Base-by-base conservation (phyloP, 257 asterid genomes). In the Paulownia fortunei region DNA sequence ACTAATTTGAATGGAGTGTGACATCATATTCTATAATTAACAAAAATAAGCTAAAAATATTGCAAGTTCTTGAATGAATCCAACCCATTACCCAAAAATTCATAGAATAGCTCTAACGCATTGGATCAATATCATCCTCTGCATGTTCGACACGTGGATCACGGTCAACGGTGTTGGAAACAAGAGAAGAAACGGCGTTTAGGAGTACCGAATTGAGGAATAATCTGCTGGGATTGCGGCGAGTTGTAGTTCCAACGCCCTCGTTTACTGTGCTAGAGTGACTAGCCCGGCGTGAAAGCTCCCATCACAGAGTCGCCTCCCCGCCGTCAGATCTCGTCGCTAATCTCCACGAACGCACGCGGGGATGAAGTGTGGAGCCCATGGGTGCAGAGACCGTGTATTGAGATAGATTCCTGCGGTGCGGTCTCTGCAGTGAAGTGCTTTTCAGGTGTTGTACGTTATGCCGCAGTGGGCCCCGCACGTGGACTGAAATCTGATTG, bases 221-320 rank as follows among this genome's bases (percentile, higher is more conserved):
- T 75, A 68, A 60, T 70, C 62, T 39, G 76, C 82, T 70, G 73
- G 5, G 58, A 78, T 82, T 82, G 88, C 90, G 91, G 86, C 90
- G 85, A 81, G 77, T 86, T 86, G 79, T 74, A 82, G 87, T 86
- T 71, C 89, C 92, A 82, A 84, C 76, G 88, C 77, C 58, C 30
- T 85, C 7, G 88, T 36, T 56, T 37, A 66, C 2, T 37, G 91
- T 65, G 86, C 84, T 54, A 65, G 16, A 58, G 76, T 59, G 72
- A 69, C 75, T 73, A 72, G 79, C 63, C 69, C 59, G 69, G 77
- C 77, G 82, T 77, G 60, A 41, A 24, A 68, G 73, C 73, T 46
- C 73, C 59, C 56, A 68, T 62, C 72, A 18, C 84, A 23, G 63
- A 56, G 30, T n/a, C 59, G 37, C 8, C 18, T 76, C 65, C 65